Conservation (phyloP, 345 rosid genomes). For the Barbarea vulgaris region DNA sequence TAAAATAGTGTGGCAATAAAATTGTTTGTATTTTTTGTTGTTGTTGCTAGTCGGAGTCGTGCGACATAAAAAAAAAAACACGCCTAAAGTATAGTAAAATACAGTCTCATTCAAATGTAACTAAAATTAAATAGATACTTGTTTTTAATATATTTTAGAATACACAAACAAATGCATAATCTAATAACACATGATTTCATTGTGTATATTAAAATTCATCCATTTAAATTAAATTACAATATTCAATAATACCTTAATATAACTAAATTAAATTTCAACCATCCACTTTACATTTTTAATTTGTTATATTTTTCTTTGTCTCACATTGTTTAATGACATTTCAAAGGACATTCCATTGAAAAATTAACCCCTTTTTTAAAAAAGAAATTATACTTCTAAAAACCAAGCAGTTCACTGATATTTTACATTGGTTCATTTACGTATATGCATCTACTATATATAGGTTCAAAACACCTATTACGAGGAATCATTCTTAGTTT, state of each 20-base stretch:
- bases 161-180: not conserved
- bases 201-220: no score
- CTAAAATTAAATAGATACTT: not conserved
- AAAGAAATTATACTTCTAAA: not conserved
- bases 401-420: not conserved
- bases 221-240: no score
- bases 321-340: slow-evolving; percentile 14
- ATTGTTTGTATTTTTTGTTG: no score
- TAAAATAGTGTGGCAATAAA: no score
- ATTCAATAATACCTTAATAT: not conserved
- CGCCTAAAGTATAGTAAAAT: no score
- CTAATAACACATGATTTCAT: not conserved
- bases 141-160: not conserved
- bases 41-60: no score
- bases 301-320: not conserved
- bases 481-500: not conserved
- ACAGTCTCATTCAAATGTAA: not conserved
- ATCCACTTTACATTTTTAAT: not conserved
- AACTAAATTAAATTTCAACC: slow-evolving; percentile 6
- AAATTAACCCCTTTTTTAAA: not conserved
- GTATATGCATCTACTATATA: not conserved
- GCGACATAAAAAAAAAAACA: no score
- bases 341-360: not conserved
- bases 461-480: slow-evolving; percentile 1
- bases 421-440: not conserved